Evolutionary conservation across 345 rosid genomes (phyloP), one percentile per base, ranked within the genome.

Genomic region (Combretum micranthum): DNA sequence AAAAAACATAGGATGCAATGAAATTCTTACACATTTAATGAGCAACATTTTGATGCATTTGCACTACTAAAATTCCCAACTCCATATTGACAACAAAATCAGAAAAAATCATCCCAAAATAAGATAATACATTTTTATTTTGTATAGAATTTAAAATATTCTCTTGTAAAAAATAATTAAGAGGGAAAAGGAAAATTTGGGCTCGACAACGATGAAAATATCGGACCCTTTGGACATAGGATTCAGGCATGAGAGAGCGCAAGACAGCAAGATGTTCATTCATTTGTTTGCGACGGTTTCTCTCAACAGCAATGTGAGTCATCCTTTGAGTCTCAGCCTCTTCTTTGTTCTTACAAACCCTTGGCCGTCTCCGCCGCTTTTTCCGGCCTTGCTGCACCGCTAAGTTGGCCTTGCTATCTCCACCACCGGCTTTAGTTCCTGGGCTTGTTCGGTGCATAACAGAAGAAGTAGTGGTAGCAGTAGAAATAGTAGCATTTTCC

Each of bases 271-370:
- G 84, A 72, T 90, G 87, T 55, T 83, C 87, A 72, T 85, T 87
- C 91, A 87, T 87, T 70, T 74, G 95, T 81, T 81, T 91, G 54
- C 98, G 77, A 15, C 98, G 67, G 46, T 91, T 91, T 72, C 98
- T 80, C 69, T 87, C 98, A 6, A 87, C 90, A 16, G 95, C 75
- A 78, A 91, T 91, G 82, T 91, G 98, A 55, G 88, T 82, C 89
- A 87, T 87, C 77, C 98, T 72, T 64, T 85, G 88, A 12, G 78
- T 79, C 76, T 90, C 94, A 10, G 97, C 89, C 69, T 87, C 94
- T 70, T 85, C 87, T 71, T 74, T 82, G 72, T 83, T 87, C 75
- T 87, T 90, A 50, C 94, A 82, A 54, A 68, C 80, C 80, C 86
- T 85, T 37, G 83, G 75, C 75, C 83, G 82, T 67, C 96, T 77